A percentile compares a stretch with the other conserved stretches of the same genome.
These are phyloP conservation scores for Pezicula carpinea DNA, from an alignment of 2,329 filamentous ascomycete genomes.

Conservation along the genomic window DNA sequence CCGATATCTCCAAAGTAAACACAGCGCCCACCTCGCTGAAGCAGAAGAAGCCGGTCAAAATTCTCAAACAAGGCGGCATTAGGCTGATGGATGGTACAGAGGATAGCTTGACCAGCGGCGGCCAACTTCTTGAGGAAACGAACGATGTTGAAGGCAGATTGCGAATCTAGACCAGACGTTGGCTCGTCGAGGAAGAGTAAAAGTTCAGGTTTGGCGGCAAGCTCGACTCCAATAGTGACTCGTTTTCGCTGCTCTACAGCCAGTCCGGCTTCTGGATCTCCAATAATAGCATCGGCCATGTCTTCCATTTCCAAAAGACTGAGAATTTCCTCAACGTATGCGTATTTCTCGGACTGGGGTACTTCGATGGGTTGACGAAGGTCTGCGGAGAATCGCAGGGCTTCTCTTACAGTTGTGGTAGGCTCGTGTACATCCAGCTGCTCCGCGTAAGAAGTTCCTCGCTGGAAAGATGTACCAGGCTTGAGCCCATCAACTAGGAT, in stretches of 20 bases:
- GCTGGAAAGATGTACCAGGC: slow-evolving; percentile 56
- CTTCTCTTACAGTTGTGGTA: slow-evolving; percentile 59
- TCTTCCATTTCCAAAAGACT: slow-evolving; percentile 61
- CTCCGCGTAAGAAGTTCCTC: slow-evolving; percentile 60
- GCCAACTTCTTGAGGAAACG: slow-evolving; percentile 55
- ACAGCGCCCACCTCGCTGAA: slow-evolving; percentile 58
- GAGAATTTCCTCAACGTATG: slow-evolving; percentile 62
- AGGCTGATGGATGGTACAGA: slow-evolving; percentile 69
- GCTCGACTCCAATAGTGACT: slow-evolving; percentile 58
- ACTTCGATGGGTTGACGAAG: slow-evolving; percentile 57
- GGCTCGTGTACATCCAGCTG: slow-evolving; percentile 62
- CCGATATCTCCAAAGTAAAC: slow-evolving; percentile 67
- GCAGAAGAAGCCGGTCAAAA: slow-evolving; percentile 61
- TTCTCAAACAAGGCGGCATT: slow-evolving; percentile 66
- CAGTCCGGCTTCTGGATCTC: slow-evolving; percentile 53
- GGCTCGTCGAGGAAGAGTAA: slow-evolving; percentile 57
- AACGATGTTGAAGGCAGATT: slow-evolving; percentile 56
- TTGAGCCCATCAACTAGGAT: slow-evolving; percentile 56
- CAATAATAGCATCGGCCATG: slow-evolving; percentile 62
- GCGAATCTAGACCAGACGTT: slow-evolving; percentile 53
- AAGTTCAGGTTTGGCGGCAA: slow-evolving; percentile 54
- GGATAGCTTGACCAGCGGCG: slow-evolving; percentile 60
- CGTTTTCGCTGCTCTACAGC: slow-evolving; percentile 65
- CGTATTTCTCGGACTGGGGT: slow-evolving; percentile 55
- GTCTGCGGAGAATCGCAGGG: slow-evolving; percentile 60